Evolutionary conservation across 371 early-diverging fungal genomes (phyloP), one percentile per base, ranked within the genome.

Genomic region (Entomophthora muscae): DNA sequence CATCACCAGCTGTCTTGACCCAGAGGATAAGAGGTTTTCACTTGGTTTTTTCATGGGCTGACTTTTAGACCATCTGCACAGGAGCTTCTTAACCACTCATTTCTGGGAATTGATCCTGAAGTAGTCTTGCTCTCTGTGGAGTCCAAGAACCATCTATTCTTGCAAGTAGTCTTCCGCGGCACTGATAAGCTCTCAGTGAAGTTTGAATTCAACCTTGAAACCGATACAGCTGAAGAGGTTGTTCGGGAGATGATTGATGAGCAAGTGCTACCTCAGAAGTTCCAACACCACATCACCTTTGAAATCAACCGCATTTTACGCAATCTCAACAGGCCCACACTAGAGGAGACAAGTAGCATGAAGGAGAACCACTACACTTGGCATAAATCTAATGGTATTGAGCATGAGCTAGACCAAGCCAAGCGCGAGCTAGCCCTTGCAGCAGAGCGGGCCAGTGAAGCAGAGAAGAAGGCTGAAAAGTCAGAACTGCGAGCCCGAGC

Each of bases 161-260:
- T 90, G 33, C 89, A 88, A 68, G 84, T 90, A 13, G 83, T 88
- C 13, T 89, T 90, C 67, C 85, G 82, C 65, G 88, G 88, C 24
- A 83, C 79, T 71, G 90, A 89, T 67, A 81, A 79, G 63, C 73
- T 83, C 13, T 84, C 90, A 3, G 87, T 93, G 26, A 90, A 89
- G 68, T 94, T 94, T 78, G 85, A 86, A 64, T 93, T 89, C 72
- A 86, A 92, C 70, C 78, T 82, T 5, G 83, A 88, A 42, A 83
- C 80, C 3, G 95, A 94, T 65, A 93, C 93, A 3, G 90, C 92
- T 0, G 92, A 91, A 63, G 85, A 86, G 66, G 91, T 94, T 5
- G 89, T 90, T 7, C 82, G 80, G 51, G 95, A 94, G 71, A 92
- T 94, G 91, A 88, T 88, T 66, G 84, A 83, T 55, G 90, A 88